A percentile compares a stretch with the other conserved stretches of the same genome.
Conservation (phyloP, 371 early-diverging fungal species). For the Nosema muscidifuracis region DNA sequence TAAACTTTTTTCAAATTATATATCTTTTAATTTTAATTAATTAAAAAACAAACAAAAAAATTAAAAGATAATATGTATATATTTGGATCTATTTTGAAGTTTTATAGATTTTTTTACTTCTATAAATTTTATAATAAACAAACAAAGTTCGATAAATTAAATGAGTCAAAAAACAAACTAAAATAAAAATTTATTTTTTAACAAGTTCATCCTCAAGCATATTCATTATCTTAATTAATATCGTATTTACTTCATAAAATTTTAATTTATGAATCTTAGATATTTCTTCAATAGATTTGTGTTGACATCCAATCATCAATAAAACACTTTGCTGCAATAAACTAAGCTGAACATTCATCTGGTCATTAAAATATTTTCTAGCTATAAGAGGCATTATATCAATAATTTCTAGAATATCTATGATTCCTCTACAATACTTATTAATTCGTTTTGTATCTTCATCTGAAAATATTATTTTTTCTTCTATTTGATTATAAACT, state of each 20-base stretch:
- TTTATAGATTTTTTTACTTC: too few relatives aligned
- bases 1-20: too few relatives aligned
- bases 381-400: constrained; percentile 36
- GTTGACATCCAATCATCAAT: constrained; percentile 32
- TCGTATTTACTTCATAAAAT: constrained; percentile 12
- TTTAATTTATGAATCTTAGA: constrained; percentile 15
- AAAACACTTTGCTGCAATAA: constrained; percentile 27
- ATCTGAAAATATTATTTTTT: background rate
- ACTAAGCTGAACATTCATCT: background rate
- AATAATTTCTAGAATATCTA: constrained; percentile 6
- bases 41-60: too few relatives aligned
- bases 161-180: background rate
- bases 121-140: too few relatives aligned
- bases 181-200: background rate
- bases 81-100: too few relatives aligned
- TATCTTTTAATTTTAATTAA: too few relatives aligned
- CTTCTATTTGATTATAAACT: background rate
- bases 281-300: constrained; percentile 23
- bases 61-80: too few relatives aligned
- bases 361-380: constrained; percentile 26
- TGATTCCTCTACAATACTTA: constrained; percentile 1
- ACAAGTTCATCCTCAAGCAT: constrained; percentile 8
- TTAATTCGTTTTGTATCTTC: constrained; percentile 10
- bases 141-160: too few relatives aligned
- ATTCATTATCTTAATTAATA: constrained; percentile 19